These are phyloP conservation scores for Kluyveromyces nonfermentans DNA, from an alignment of 805 yeast species.

Conservation along the genomic window DNA sequence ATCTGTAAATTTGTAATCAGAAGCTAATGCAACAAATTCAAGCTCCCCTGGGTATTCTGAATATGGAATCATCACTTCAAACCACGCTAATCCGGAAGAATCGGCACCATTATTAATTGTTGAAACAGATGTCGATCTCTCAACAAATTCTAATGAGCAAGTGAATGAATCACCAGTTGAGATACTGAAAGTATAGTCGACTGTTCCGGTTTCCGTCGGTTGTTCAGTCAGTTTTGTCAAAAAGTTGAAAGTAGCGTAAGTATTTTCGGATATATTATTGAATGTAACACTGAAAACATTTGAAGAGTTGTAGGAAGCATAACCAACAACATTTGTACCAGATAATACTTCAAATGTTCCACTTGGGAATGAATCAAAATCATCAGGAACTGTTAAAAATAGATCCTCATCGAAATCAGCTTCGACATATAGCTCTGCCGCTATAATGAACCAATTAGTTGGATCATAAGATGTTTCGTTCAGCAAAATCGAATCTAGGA, in stretches of 20 bases:
- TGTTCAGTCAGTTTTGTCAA: conserved; percentile 15
- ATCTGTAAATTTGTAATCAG: conserved; percentile 11
- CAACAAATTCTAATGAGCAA: conserved; percentile 14
- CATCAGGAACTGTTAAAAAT: conserved; percentile 18
- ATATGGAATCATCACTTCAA: conserved; percentile 22
- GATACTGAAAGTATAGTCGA: conserved; percentile 15
- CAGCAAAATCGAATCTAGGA: conserved; percentile 19
- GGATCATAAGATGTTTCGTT: conserved; percentile 17
- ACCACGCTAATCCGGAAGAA: conserved; percentile 20
- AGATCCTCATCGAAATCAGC: conserved; percentile 13
- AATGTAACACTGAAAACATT: conserved; percentile 18
- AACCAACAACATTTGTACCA: conserved; percentile 13
- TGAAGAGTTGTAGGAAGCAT: conserved; percentile 13
- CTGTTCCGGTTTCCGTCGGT: conserved; percentile 12
- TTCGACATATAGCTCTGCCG: conserved; percentile 19
- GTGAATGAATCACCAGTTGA: conserved; percentile 14
- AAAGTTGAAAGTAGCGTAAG: conserved; percentile 19
- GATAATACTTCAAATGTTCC: conserved; percentile 13
- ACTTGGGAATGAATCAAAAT: conserved; percentile 16
- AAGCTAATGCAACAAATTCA: conserved; percentile 12
- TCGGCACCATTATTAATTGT: conserved; percentile 21
- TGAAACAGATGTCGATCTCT: conserved; percentile 11
- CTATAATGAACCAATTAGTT: conserved; percentile 22
- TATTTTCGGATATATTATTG: conserved; percentile 6
- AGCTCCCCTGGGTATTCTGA: conserved; percentile 11